A percentile compares a stretch with the other conserved stretches of the same genome.
These are phyloP conservation scores for Cystobasidium slooffiae DNA, from an alignment of 1,284 basidiomycete species.

Conservation along the genomic window DNA sequence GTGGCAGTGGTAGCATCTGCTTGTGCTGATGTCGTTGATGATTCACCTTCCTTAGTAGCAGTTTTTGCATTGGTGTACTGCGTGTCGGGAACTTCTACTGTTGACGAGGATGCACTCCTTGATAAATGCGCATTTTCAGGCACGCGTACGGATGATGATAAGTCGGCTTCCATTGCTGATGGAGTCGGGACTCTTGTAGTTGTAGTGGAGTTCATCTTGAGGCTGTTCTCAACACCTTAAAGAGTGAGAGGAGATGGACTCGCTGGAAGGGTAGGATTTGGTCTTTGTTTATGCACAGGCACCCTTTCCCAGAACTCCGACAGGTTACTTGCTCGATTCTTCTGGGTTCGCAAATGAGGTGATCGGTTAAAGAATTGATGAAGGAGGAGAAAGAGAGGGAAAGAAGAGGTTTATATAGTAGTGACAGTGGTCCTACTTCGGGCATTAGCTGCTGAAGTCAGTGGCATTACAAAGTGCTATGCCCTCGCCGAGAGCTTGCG, in stretches of 20 bases:
- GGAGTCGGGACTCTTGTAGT: not conserved
- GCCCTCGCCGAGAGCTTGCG: not conserved
- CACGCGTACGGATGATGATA: constrained; percentile 1
- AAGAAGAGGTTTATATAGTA: too few relatives aligned
- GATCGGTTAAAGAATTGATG: too few relatives aligned
- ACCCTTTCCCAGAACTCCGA: too few relatives aligned
- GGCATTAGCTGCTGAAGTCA: too few relatives aligned
- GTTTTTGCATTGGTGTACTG: not conserved
- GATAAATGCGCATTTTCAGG: constrained; percentile 4
- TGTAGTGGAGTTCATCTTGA: not conserved
- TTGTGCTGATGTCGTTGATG: not conserved
- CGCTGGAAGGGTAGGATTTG: too few relatives aligned
- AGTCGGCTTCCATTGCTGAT: not conserved
- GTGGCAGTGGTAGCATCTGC: not conserved
- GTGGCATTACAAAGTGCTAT: too few relatives aligned
- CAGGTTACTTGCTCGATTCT: too few relatives aligned
- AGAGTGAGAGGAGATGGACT: too few relatives aligned
- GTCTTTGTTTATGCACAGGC: too few relatives aligned
- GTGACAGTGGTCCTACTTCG: too few relatives aligned
- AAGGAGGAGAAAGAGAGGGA: too few relatives aligned
- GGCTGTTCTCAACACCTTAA: not conserved
- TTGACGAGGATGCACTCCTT: not conserved
- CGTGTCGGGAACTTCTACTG: not conserved
- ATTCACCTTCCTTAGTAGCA: not conserved
- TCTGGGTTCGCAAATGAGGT: too few relatives aligned